These are phyloP conservation scores for Aspergillus persii DNA, from an alignment of 2,329 filamentous ascomycete species.

Conservation along the genomic window DNA sequence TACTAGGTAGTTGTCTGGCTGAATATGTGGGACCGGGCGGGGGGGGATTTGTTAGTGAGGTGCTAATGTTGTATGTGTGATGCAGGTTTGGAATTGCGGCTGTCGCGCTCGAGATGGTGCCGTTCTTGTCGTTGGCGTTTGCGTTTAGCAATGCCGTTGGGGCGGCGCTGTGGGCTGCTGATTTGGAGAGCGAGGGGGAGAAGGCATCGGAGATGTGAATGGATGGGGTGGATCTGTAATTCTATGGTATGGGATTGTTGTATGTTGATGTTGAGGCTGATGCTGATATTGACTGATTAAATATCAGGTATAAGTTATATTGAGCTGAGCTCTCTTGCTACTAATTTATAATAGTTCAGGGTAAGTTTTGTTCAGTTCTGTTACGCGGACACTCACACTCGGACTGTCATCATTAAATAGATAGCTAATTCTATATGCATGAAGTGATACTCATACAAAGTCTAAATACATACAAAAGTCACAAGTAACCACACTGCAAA, in stretches of 20 bases:
- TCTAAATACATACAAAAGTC: background rate
- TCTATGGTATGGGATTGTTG: background rate
- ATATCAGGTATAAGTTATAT: background rate
- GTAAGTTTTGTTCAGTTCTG: too few relatives aligned
- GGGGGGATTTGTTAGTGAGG: background rate
- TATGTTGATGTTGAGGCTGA: background rate
- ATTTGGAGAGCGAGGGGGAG: constrained; percentile 62
- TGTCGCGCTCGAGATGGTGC: constrained; percentile 79
- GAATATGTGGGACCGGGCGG: background rate
- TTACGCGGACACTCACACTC: background rate
- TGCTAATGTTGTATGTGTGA: constrained; percentile 1
- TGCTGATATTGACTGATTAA: background rate
- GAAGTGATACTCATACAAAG: background rate
- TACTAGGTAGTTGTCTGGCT: too few relatives aligned
- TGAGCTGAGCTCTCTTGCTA: too few relatives aligned
- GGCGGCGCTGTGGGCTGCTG: constrained; percentile 90
- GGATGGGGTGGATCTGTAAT: too few relatives aligned
- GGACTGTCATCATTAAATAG: background rate
- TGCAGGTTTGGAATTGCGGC: constrained; percentile 68
- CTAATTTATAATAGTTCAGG: too few relatives aligned
- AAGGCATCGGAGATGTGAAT: constrained; percentile 14
- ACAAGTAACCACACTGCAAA: background rate
- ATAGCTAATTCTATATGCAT: background rate
- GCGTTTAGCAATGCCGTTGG: constrained; percentile 90
- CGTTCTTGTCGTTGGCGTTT: constrained; percentile 78